Conservation (phyloP, 2,329 filamentous ascomycete genomes). For the Monascus ruber region DNA sequence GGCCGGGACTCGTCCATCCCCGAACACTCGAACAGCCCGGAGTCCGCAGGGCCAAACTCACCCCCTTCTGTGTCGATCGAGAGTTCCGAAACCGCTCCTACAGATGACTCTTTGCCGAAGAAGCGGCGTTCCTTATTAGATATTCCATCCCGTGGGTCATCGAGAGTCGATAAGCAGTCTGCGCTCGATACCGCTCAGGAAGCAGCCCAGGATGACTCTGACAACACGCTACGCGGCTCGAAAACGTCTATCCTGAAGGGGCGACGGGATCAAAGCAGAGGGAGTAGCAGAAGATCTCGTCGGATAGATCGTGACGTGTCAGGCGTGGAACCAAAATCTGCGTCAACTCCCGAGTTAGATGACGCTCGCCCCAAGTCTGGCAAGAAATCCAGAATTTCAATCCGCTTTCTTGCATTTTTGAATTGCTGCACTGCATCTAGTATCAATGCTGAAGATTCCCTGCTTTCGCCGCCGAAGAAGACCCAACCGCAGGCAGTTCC, state of each 20-base stretch:
- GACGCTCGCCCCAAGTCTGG: conserved; percentile 23
- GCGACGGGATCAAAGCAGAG: conserved; percentile 55
- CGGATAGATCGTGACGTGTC: conserved; percentile 23
- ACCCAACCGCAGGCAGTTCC: conserved; percentile 28
- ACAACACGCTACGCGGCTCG: conserved; percentile 53
- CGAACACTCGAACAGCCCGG: not conserved
- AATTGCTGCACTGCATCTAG: conserved; percentile 38
- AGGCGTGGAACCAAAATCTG: conserved; percentile 20
- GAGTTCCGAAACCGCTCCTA: conserved; percentile 4
- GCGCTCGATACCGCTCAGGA: conserved; percentile 23
- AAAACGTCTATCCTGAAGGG: conserved; percentile 55
- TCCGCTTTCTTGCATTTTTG: conserved; percentile 34
- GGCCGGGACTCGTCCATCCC: not conserved
- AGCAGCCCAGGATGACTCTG: conserved; percentile 26
- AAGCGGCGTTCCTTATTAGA: conserved; percentile 27
- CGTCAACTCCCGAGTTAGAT: conserved; percentile 18
- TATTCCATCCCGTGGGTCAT: conserved; percentile 28
- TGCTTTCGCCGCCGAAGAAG: conserved; percentile 31
- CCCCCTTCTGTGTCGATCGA: conserved; percentile 1
- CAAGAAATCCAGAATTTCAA: conserved; percentile 31
- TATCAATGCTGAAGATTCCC: conserved; percentile 33
- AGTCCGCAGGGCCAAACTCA: conserved; percentile 1
- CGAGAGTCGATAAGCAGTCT: conserved; percentile 25
- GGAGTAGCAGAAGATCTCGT: conserved; percentile 42
- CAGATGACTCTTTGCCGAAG: conserved; percentile 13